Evolutionary conservation across 768 basidiomycete species (phyloP).

Genomic region (Calocybe indica): DNA sequence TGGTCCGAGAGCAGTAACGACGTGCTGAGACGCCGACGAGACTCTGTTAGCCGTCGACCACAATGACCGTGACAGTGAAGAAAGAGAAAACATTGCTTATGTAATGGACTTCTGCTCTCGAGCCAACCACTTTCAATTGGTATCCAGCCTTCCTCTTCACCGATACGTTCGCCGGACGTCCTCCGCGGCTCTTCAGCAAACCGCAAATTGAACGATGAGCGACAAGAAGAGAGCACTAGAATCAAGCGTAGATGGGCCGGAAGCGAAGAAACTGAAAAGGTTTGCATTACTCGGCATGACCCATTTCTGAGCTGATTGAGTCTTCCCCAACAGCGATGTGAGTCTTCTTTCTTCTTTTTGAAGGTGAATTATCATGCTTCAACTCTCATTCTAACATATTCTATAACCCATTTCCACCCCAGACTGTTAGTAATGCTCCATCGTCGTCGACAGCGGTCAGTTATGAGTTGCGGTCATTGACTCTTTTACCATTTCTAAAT

Average conservation of each 20-base stretch:
- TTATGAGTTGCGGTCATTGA: background rate
- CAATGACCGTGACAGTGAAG: slow-evolving; percentile 26
- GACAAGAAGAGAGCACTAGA: slow-evolving; percentile 63
- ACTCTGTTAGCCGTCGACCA: slow-evolving; percentile 12
- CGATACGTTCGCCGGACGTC: too few relatives aligned
- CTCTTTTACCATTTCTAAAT: background rate
- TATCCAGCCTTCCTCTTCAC: too few relatives aligned
- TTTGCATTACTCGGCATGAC: slow-evolving; percentile 22
- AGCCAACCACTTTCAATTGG: too few relatives aligned
- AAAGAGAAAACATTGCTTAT: slow-evolving; percentile 39
- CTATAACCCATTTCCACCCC: slow-evolving; percentile 60
- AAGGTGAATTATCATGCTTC: slow-evolving; percentile 70
- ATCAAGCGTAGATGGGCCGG: slow-evolving; percentile 39
- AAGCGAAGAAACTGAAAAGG: slow-evolving; percentile 65
- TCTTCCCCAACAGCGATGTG: slow-evolving; percentile 53
- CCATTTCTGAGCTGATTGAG: slow-evolving; percentile 9
- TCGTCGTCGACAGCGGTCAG: slow-evolving; percentile 37
- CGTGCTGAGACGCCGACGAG: slow-evolving; percentile 13
- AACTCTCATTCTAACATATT: slow-evolving; percentile 48
- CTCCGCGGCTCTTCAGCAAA: background rate
- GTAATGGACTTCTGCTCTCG: slow-evolving; percentile 5
- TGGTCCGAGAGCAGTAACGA: slow-evolving; percentile 22
- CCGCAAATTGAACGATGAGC: slow-evolving; percentile 38
- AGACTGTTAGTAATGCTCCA: slow-evolving; percentile 48
- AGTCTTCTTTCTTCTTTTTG: slow-evolving; percentile 39